Conservation (phyloP, 306 rosid genomes). For the Castanea mollissima region DNA sequence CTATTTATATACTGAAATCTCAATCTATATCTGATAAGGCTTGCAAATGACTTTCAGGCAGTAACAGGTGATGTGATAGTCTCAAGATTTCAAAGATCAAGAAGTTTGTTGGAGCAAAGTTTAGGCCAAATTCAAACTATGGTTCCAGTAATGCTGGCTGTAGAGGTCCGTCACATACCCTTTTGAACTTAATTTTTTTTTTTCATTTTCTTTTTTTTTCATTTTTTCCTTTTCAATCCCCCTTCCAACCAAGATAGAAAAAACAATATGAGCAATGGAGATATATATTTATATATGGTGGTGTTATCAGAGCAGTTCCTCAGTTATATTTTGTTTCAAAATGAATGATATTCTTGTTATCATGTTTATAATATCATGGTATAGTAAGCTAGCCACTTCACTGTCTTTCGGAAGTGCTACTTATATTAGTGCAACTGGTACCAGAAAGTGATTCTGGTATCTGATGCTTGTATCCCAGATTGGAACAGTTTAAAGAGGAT, state of each 20-base stretch:
- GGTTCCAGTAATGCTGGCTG: constrained; percentile 69
- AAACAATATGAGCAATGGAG: background rate
- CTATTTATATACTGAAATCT: background rate
- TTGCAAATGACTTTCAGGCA: constrained; percentile 47
- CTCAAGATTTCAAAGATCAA: constrained; percentile 52
- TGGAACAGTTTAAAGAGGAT: background rate
- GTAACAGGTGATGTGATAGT: constrained; percentile 58
- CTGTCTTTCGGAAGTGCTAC: background rate
- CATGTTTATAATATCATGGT: background rate
- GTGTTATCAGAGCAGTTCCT: background rate
- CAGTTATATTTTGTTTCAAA: background rate
- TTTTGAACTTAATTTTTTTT: constrained; percentile 6
- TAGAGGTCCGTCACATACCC: constrained; percentile 51
- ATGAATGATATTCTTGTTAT: background rate
- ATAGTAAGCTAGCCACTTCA: background rate
- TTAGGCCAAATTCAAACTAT: constrained; percentile 52
- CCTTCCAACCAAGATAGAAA: background rate
- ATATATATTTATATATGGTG: background rate
- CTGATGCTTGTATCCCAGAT: background rate
- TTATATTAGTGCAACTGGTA: background rate
- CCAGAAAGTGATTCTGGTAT: background rate
- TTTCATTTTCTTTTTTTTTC: background rate
- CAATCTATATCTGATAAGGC: constrained; percentile 2
- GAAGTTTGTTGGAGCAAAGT: constrained; percentile 51
- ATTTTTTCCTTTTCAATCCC: background rate